Evolutionary conservation across 345 rosid genomes (phyloP).

Genomic region (Moricandia moricandioides): DNA sequence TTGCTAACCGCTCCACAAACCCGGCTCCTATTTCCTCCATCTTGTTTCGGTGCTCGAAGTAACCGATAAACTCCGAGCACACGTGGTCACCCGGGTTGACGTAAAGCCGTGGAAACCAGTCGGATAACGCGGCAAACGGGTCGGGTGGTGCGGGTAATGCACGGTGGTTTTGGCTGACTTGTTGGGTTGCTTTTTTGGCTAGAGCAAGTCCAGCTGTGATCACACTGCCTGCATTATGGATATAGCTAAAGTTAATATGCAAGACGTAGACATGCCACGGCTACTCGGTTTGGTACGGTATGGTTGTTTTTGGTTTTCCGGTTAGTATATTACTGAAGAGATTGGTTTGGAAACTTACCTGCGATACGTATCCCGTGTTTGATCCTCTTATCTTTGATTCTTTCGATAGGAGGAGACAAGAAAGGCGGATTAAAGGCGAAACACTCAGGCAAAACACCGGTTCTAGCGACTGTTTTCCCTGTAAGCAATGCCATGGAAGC

Average conservation of each 20-base stretch:
- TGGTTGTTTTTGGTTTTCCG: not conserved
- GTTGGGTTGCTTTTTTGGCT: constrained; percentile 47
- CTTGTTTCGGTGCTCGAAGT: constrained; percentile 80
- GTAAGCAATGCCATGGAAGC: constrained; percentile 78
- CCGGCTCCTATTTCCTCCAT: constrained; percentile 88
- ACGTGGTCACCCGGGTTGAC: constrained; percentile 67
- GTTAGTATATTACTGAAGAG: not conserved
- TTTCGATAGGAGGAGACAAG: constrained; percentile 71
- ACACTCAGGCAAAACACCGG: constrained; percentile 52
- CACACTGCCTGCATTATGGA: constrained; percentile 49
- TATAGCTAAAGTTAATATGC: not conserved
- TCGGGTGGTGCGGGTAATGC: constrained; percentile 49
- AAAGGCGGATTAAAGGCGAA: constrained; percentile 87
- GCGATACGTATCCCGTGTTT: constrained; percentile 70
- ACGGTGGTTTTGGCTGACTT: constrained; percentile 39
- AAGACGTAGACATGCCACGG: not conserved
- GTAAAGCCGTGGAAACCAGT: constrained; percentile 63
- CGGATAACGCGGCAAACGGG: constrained; percentile 51
- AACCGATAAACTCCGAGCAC: constrained; percentile 79
- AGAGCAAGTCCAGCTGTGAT: constrained; percentile 83
- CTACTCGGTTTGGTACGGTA: not conserved
- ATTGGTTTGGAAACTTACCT: constrained; percentile 29
- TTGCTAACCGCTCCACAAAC: constrained; percentile 61
- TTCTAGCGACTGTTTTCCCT: constrained; percentile 71
- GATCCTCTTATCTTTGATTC: constrained; percentile 59